These are phyloP conservation scores for Saturnispora silvae DNA, from an alignment of 805 yeast species.

Conservation along the genomic window DNA sequence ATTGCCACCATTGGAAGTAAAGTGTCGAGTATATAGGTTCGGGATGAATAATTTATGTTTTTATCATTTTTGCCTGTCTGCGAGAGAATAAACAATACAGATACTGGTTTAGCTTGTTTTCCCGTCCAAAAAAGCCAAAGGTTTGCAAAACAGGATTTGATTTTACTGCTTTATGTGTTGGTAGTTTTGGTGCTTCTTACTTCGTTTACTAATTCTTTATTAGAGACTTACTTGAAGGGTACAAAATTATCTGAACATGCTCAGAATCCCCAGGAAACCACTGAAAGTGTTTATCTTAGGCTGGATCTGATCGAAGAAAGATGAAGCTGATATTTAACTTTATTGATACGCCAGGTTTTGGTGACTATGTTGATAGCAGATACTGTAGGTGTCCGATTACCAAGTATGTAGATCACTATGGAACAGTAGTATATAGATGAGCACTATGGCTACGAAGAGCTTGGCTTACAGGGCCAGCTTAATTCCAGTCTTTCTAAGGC, in stretches of 20 bases:
- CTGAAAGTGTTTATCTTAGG: slow-evolving; percentile 26
- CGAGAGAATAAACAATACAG: slow-evolving; percentile 18
- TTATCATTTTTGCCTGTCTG: slow-evolving; percentile 23
- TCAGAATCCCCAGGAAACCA: slow-evolving; percentile 22
- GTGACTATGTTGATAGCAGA: slow-evolving; percentile 54
- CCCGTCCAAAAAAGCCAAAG: slow-evolving; percentile 23
- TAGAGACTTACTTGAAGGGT: slow-evolving; percentile 34
- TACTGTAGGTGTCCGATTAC: slow-evolving; percentile 60
- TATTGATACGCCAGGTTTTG: slow-evolving; percentile 73
- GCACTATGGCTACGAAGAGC: slow-evolving; percentile 62
- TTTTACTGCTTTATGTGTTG: slow-evolving; percentile 76
- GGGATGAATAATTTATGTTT: slow-evolving; percentile 12
- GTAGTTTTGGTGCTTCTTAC: slow-evolving; percentile 78
- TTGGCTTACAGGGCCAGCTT: slow-evolving; percentile 65
- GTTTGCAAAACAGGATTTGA: slow-evolving; percentile 51
- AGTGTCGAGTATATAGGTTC: slow-evolving; percentile 6
- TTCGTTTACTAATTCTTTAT: slow-evolving; percentile 71
- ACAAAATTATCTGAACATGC: slow-evolving; percentile 17
- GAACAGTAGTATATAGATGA: slow-evolving; percentile 60
- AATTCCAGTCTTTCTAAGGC: slow-evolving; percentile 78
- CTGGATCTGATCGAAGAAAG: slow-evolving; percentile 50
- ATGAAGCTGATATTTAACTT: slow-evolving; percentile 46
- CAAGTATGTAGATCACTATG: slow-evolving; percentile 71
- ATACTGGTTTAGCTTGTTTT: slow-evolving; percentile 22
- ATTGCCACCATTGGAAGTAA: not conserved